These are phyloP conservation scores for Dactylorhiza incarnata DNA, from an alignment of 106 monocot species.

Conservation along the genomic window DNA sequence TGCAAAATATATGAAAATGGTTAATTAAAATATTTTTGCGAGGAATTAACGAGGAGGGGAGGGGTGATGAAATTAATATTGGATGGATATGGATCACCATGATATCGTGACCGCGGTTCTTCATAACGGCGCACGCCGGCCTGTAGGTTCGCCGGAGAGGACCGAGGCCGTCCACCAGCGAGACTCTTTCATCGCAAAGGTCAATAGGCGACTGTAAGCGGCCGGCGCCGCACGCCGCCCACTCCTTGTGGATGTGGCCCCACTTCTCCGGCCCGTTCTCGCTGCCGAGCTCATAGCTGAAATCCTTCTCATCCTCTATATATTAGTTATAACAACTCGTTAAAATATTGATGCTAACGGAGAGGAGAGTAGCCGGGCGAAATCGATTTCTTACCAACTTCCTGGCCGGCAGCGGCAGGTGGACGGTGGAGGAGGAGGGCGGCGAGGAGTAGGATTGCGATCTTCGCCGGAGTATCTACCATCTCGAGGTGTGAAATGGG, in stretches of 20 bases:
- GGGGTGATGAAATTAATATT: no score
- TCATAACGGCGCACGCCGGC: no score
- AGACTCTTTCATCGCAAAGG: conserved; percentile 20
- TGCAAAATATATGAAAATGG: neutral
- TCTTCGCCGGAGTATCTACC: no score
- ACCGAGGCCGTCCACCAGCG: conserved; percentile 8
- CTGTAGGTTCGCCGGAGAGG: conserved; percentile 23
- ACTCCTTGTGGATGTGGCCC: conserved; percentile 35
- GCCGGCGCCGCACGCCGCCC: conserved; percentile 43
- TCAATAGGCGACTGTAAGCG: conserved; percentile 68
- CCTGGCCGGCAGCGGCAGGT: conserved; percentile 7
- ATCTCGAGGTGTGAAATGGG: no score
- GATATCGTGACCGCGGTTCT: conserved; percentile 71
- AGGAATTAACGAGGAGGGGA: neutral
- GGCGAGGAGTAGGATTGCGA: neutral
- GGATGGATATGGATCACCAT: conserved; percentile 20
- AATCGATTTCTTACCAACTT: conserved; percentile 19
- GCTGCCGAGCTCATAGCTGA: conserved; percentile 29
- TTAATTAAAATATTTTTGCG: neutral
- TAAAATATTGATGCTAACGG: neutral
- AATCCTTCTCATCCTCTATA: conserved; percentile 52
- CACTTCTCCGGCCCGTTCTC: conserved; percentile 42
- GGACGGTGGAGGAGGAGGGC: neutral
- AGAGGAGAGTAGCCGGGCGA: neutral
- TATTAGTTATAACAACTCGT: neutral